Conservation (phyloP, 192 early-diverging fungal species). For the Jimgerdemannia flammicorona region DNA sequence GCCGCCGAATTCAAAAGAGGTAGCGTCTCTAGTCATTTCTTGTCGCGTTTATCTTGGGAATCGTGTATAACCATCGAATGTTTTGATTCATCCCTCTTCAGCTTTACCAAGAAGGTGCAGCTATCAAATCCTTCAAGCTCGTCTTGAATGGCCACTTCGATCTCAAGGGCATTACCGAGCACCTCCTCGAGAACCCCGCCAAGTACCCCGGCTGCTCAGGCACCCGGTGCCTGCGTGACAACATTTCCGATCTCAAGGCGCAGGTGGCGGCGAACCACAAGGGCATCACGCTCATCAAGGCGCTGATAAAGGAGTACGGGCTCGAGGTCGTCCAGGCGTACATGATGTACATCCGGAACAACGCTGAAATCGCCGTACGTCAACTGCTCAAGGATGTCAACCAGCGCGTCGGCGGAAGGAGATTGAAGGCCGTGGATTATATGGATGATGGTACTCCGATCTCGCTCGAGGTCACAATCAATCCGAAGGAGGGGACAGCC, state of each 20-base stretch:
- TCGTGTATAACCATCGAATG: neutral
- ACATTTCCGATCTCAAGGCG: conserved; percentile 92
- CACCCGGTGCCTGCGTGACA: conserved; percentile 85
- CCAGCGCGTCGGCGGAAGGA: conserved; percentile 32
- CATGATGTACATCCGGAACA: conserved; percentile 88
- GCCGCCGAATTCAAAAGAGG: conserved; percentile 89
- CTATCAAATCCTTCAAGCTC: conserved; percentile 83
- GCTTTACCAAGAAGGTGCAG: conserved; percentile 94
- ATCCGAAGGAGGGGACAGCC: conserved; percentile 67
- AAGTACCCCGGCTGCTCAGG: conserved; percentile 83
- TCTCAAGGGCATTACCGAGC: conserved; percentile 68
- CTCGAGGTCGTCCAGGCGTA: conserved; percentile 90
- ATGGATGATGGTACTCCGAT: conserved; percentile 96
- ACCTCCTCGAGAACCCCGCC: conserved; percentile 79
- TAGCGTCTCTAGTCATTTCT: neutral
- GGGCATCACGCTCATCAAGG: conserved; percentile 80
- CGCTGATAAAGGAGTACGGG: conserved; percentile 81
- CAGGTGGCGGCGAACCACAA: conserved; percentile 97
- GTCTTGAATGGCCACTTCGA: conserved; percentile 83
- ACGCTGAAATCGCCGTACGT: conserved; percentile 84
- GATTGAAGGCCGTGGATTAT: conserved; percentile 55
- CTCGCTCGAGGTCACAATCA: conserved; percentile 67
- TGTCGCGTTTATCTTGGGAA: too few relatives aligned
- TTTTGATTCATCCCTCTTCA: neutral
- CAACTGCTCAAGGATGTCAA: conserved; percentile 64